These are phyloP conservation scores for Backusella parvicylindrica DNA, from an alignment of 192 early-diverging fungal species.

Conservation along the genomic window DNA sequence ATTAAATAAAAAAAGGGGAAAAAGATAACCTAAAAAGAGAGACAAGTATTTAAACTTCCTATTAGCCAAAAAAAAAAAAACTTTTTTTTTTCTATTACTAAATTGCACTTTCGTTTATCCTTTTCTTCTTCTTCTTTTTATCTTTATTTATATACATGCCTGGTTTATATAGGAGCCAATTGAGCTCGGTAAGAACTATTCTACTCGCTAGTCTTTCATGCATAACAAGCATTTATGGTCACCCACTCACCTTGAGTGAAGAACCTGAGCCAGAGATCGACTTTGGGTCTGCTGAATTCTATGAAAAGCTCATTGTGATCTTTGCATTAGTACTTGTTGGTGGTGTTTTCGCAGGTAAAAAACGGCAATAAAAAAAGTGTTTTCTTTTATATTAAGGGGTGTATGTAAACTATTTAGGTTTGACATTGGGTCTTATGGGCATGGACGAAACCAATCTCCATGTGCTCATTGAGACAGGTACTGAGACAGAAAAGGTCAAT, in stretches of 20 bases:
- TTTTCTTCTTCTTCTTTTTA: background rate
- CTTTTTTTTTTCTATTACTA: background rate
- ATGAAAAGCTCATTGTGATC: slow-evolving; percentile 8
- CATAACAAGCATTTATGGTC: slow-evolving; percentile 9
- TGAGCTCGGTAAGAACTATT: slow-evolving; percentile 3
- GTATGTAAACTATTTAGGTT: slow-evolving; percentile 23
- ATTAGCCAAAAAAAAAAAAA: background rate
- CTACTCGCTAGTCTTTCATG: background rate
- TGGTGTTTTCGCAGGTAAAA: slow-evolving; percentile 27
- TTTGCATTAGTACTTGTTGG: slow-evolving; percentile 21
- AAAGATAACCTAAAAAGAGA: no score
- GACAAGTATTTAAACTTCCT: background rate
- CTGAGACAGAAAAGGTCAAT: slow-evolving; percentile 61
- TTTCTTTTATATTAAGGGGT: background rate
- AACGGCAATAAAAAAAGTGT: background rate
- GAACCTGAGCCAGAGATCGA: background rate
- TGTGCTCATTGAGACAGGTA: slow-evolving; percentile 82
- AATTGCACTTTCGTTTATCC: no score
- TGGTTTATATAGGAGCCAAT: background rate
- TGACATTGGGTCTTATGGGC: slow-evolving; percentile 47
- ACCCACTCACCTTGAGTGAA: background rate
- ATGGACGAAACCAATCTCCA: slow-evolving; percentile 82
- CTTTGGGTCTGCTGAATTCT: slow-evolving; percentile 6
- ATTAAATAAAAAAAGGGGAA: background rate
- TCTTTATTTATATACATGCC: background rate